Conservation (phyloP, 352 stramenopile genomes). For the Peronospora tabacina region DNA sequence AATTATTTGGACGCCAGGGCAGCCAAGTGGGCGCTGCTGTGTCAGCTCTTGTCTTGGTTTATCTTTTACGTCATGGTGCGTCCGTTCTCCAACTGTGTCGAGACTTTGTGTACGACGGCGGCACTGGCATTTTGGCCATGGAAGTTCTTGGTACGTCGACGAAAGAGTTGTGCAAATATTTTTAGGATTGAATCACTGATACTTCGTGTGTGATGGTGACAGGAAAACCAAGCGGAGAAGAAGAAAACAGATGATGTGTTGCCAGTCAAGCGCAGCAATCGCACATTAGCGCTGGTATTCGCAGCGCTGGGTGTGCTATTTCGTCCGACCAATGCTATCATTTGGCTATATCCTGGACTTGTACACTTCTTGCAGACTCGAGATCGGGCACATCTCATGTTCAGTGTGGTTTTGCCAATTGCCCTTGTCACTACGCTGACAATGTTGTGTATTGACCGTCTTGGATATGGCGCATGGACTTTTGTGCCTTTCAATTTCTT, state of each 20-base stretch:
- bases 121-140: slow-evolving; percentile 76
- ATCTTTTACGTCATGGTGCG: slow-evolving; percentile 81
- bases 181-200: not conserved
- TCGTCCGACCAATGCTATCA: slow-evolving; percentile 64
- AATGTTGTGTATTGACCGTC: slow-evolving; percentile 72
- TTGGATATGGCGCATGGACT: slow-evolving; percentile 75
- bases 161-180: not conserved
- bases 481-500: slow-evolving; percentile 84
- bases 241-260: slow-evolving; percentile 33
- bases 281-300: slow-evolving; percentile 37
- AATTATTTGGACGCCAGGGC: slow-evolving; percentile 57
- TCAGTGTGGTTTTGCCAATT: slow-evolving; percentile 52
- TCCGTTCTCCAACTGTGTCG: slow-evolving; percentile 82
- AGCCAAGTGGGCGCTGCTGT: slow-evolving; percentile 68
- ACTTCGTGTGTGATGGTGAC: slow-evolving; percentile 1
- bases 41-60: slow-evolving; percentile 79
- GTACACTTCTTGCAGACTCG: slow-evolving; percentile 44
- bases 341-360: slow-evolving; percentile 69
- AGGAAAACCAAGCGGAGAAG: slow-evolving; percentile 21
- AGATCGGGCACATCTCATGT: slow-evolving; percentile 34
- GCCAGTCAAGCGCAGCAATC: slow-evolving; percentile 28
- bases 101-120: slow-evolving; percentile 70
- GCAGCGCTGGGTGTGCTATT: slow-evolving; percentile 75
- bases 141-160: slow-evolving; percentile 42
- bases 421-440: slow-evolving; percentile 34